Evolutionary conservation across 202 grass and related monocot species (phyloP), one percentile per base, ranked within the genome.

Genomic region (Sporobolus alterniflorus): DNA sequence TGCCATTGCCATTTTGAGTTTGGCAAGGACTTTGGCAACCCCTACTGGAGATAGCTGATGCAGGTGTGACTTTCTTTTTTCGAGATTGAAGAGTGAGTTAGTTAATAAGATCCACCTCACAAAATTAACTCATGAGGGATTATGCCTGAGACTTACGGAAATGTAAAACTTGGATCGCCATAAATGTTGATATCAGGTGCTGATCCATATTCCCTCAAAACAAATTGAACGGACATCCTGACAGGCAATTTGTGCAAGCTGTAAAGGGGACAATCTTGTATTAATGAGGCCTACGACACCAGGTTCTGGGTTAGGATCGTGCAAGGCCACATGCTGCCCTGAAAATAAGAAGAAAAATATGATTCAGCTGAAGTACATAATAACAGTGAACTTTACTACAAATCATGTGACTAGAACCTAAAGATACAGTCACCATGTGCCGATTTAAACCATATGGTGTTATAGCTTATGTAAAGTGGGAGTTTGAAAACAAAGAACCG

Each of bases 271-370:
- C 79, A 98, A 81, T 88, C 78, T 86, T 89, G 92, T 93, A 86
- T 91, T 98, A 24, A 98, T 95, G 60, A 93, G 95, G 30, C 95
- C 95, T 69, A 98, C 85, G 74, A 94, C 91, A 0, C 88, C 92
- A 43, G 95, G 88, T 80, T 92, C 89, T 65, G 90, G 80, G n/a
- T 93, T 71, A 87, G 86, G 88, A 73, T 93, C 86, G 64, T 94
- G 92, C 90, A 98, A 88, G 75, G 88, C 95, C 82, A 98, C 95
- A 86, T 98, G 95, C 84, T 98, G 95, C 75, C 95, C 95, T 98
- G 91, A 78, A 85, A 85, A 42, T 28, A 78, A 78, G 11, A 40
- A 76, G 71, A 52, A 10, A 1, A 26, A 5, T 51, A 57, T 39
- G 61, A 20, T 42, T 86, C n/a, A 86, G 83, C 54, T 83, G 22